Percentiles rank a stretch among this genome's conserved stretches.
Conservation (phyloP, 768 basidiomycete species). For the Suillus subalutaceus region DNA sequence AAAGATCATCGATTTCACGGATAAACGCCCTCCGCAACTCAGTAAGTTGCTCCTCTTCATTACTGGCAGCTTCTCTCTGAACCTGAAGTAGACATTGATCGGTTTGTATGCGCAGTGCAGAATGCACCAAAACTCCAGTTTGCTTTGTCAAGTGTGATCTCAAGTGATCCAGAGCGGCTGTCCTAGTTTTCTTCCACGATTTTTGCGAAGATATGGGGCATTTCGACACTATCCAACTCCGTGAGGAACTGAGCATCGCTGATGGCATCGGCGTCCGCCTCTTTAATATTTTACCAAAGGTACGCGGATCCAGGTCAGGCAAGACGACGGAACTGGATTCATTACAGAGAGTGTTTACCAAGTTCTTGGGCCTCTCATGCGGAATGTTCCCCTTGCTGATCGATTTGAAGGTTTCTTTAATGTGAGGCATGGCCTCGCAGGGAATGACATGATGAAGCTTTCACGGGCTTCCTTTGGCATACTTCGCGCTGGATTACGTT, state of each 20-base stretch:
- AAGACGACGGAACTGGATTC: neutral
- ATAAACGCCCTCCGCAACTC: constrained; percentile 24
- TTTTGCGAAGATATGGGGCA: constrained; percentile 2
- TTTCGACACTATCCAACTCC: constrained; percentile 9
- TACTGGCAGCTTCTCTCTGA: constrained; percentile 4
- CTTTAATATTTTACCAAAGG: constrained; percentile 11
- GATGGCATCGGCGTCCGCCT: neutral
- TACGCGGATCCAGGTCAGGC: neutral
- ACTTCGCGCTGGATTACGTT: neutral
- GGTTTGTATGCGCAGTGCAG: constrained; percentile 17
- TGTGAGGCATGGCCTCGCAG: neutral
- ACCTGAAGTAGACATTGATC: constrained; percentile 5
- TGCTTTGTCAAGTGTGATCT: neutral
- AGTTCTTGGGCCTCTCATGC: neutral
- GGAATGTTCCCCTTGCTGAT: neutral
- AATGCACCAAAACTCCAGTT: neutral
- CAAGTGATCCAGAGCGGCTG: neutral
- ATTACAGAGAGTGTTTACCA: neutral
- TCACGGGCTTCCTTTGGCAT: constrained; percentile 5
- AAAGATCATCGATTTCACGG: constrained; percentile 21
- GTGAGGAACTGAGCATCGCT: constrained; percentile 22
- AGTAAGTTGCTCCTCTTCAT: constrained; percentile 14
- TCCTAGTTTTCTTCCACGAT: constrained; percentile 1
- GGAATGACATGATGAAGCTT: constrained; percentile 13
- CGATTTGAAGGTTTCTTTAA: constrained; percentile 4